These are phyloP conservation scores for Oxytropis ochrocephala DNA, from an alignment of 306 rosid species.

Conservation along the genomic window DNA sequence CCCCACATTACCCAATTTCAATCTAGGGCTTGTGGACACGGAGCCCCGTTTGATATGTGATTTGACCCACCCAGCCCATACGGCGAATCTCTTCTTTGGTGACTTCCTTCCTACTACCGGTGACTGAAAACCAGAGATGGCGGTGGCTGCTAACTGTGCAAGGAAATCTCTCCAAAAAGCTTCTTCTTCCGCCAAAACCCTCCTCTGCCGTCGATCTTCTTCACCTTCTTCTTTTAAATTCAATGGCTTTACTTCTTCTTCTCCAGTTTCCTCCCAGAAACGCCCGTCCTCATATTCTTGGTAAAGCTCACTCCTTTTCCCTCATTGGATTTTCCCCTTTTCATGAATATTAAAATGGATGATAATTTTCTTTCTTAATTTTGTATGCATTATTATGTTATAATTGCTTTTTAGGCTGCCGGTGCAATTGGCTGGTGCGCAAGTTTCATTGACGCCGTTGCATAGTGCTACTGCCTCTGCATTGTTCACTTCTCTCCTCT, in stretches of 20 bases:
- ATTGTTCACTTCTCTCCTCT: constrained; percentile 69
- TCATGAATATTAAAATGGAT: not conserved
- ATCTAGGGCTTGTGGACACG: no score
- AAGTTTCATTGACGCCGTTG: constrained; percentile 71
- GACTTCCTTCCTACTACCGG: not conserved
- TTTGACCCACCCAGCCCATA: constrained; percentile 20
- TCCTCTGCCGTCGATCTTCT: constrained; percentile 33
- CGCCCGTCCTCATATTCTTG: constrained; percentile 42
- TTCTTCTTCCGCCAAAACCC: constrained; percentile 54
- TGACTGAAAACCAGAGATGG: constrained; percentile 30
- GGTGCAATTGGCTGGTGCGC: constrained; percentile 53
- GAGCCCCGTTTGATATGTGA: not conserved
- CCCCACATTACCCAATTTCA: no score
- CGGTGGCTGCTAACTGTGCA: constrained; percentile 74
- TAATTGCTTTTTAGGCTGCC: constrained; percentile 46
- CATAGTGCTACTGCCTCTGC: constrained; percentile 82
- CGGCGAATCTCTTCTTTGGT: not conserved
- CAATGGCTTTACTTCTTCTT: constrained; percentile 27
- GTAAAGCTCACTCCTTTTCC: constrained; percentile 21
- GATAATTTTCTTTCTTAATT: not conserved
- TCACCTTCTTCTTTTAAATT: constrained; percentile 34
- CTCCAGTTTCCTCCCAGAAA: constrained; percentile 33
- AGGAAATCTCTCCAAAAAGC: constrained; percentile 54
- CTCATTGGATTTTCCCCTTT: not conserved
- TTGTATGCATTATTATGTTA: not conserved